Evolutionary conservation across 78 protist species (phyloP).

Genomic region (Corallochytrium limacisporum): DNA sequence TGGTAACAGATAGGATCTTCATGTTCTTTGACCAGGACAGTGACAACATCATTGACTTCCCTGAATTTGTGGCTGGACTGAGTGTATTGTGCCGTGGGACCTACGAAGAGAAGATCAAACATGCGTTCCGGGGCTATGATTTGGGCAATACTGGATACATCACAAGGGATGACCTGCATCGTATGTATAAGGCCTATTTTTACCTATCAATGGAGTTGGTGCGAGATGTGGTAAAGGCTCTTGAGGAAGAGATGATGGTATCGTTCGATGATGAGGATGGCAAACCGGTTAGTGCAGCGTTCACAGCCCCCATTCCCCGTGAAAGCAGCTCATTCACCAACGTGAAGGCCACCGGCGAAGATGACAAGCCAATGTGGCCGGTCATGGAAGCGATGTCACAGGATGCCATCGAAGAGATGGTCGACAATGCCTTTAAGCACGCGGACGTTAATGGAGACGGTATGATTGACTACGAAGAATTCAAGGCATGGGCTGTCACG

Average conservation of each 20-base stretch:
- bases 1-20: conserved; percentile 14
- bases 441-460: conserved; percentile 12
- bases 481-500: conserved; percentile 4
- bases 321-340: background rate
- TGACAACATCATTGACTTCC: conserved; percentile 9
- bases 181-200: conserved; percentile 24
- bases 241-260: conserved; percentile 26
- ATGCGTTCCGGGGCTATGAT: conserved; percentile 1
- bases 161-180: background rate
- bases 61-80: conserved; percentile 12
- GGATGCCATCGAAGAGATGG: conserved; percentile 23
- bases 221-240: conserved; percentile 3
- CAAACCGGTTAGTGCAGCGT: conserved; percentile 13
- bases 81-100: conserved; percentile 5
- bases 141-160: background rate
- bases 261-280: conserved; percentile 16
- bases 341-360: background rate
- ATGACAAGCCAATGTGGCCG: background rate
- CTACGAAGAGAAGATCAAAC: conserved; percentile 13
- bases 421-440: conserved; percentile 6
- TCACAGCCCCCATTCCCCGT: conserved; percentile 14
- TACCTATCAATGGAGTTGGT: conserved; percentile 25
- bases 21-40: conserved; percentile 20
- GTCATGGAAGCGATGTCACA: conserved; percentile 24
- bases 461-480: conserved; percentile 1